A percentile compares a stretch with the other conserved stretches of the same genome.
Conservation (phyloP, 2,329 filamentous ascomycete species). For the Aspergillus glaucus region DNA sequence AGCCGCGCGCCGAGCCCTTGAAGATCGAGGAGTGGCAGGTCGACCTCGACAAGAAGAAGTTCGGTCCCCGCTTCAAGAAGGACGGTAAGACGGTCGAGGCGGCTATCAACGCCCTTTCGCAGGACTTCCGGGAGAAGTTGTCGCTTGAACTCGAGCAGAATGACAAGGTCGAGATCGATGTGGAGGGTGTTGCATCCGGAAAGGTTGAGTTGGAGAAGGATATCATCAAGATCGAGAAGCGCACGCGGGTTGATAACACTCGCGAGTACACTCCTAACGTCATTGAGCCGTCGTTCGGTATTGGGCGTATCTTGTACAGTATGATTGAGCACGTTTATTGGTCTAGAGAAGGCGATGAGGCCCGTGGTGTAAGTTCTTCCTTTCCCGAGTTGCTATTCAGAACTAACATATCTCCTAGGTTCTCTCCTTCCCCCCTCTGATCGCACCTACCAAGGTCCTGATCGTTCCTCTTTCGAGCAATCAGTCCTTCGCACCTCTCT, state of each 20-base stretch:
- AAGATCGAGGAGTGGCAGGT: constrained; percentile 81
- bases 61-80: constrained; percentile 92
- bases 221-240: constrained; percentile 75
- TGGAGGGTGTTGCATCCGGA: constrained; percentile 60
- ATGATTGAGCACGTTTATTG: constrained; percentile 95
- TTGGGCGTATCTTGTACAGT: constrained; percentile 87
- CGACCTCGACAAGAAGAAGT: constrained; percentile 89
- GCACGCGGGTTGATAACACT: constrained; percentile 72
- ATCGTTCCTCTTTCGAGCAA: constrained; percentile 84
- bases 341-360: constrained; percentile 77
- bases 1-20: constrained; percentile 70
- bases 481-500: constrained; percentile 69
- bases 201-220: constrained; percentile 76
- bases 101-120: constrained; percentile 66
- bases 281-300: constrained; percentile 96
- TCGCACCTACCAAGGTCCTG: constrained; percentile 93
- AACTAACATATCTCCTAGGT: constrained; percentile 41
- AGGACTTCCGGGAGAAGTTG: constrained; percentile 75
- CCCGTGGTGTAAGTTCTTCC: constrained; percentile 66
- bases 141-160: constrained; percentile 65
- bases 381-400: background rate
- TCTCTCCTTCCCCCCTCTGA: constrained; percentile 65
- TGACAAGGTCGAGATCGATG: constrained; percentile 71
- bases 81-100: constrained; percentile 80
- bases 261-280: constrained; percentile 93